These are phyloP conservation scores for Paxillus ammoniavirescens DNA, from an alignment of 768 basidiomycete genomes.

Conservation along the genomic window DNA sequence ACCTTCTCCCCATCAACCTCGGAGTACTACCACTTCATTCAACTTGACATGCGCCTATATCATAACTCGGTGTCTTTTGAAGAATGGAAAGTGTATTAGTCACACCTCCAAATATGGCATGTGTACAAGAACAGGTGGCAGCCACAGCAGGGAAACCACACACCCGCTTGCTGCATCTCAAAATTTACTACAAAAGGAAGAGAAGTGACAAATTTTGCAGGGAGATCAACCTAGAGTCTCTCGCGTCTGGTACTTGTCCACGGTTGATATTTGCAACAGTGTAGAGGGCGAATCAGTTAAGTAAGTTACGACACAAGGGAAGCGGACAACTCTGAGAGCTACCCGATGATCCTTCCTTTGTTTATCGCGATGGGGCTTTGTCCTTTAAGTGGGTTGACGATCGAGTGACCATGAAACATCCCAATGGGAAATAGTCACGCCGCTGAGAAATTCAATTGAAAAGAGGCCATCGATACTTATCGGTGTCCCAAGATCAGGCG, in stretches of 20 bases:
- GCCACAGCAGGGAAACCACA: slow-evolving; percentile 2
- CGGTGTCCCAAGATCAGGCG: slow-evolving; percentile 24
- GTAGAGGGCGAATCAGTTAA: slow-evolving; percentile 9
- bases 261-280: slow-evolving; percentile 8
- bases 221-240: not conserved
- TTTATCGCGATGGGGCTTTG: slow-evolving; percentile 3
- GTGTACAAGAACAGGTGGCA: slow-evolving; percentile 3
- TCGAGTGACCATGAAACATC: not conserved
- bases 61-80: too few relatives aligned
- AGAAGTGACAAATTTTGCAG: slow-evolving; percentile 4
- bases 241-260: not conserved
- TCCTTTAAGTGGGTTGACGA: slow-evolving; percentile 13
- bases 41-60: too few relatives aligned
- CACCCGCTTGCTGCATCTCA: slow-evolving; percentile 7
- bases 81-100: not conserved
- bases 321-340: slow-evolving; percentile 2
- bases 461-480: slow-evolving; percentile 11
- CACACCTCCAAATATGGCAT: slow-evolving; percentile 9
- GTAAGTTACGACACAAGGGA: slow-evolving; percentile 10
- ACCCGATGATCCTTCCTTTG: not conserved
- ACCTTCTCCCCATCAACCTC: not conserved
- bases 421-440: slow-evolving; percentile 4
- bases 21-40: too few relatives aligned
- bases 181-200: slow-evolving; percentile 6
- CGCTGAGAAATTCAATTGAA: slow-evolving; percentile 12